Evolutionary conservation across 306 rosid species (phyloP).

Genomic region (Dalbergia cochinchinensis): DNA sequence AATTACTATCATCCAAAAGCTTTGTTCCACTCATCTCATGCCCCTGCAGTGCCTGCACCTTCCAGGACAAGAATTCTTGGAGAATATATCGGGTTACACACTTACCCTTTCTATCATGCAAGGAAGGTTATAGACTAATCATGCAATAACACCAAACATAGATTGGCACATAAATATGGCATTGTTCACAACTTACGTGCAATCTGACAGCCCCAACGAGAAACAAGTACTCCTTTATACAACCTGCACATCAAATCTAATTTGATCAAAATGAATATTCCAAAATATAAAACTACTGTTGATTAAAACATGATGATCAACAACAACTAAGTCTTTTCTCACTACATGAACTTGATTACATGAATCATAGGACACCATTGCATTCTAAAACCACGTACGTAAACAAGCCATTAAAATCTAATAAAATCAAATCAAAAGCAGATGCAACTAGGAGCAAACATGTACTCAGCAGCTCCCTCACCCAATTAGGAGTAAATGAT

Average conservation of each 20-base stretch:
- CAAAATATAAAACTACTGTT: background rate
- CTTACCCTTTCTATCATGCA: background rate
- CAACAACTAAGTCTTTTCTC: background rate
- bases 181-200: conserved; percentile 67
- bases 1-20: background rate
- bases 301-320: background rate
- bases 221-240: conserved; percentile 77
- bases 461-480: conserved; percentile 71
- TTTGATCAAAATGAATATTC: conserved; percentile 4
- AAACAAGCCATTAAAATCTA: background rate
- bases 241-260: conserved; percentile 56
- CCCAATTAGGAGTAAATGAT: conserved; percentile 42
- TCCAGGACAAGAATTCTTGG: background rate
- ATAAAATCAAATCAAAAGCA: background rate
- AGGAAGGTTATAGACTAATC: conserved; percentile 2
- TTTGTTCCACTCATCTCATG: background rate
- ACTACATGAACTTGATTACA: too few relatives aligned
- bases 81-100: background rate
- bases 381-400: too few relatives aligned
- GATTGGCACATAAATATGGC: conserved; percentile 7
- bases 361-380: too few relatives aligned
- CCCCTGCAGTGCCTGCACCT: background rate
- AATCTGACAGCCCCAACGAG: conserved; percentile 95
- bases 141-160: background rate
- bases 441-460: background rate